phyloP scores from a whole-genome alignment of 192 early-diverging fungal genomes.

The Rhizophagus sp. region DNA sequence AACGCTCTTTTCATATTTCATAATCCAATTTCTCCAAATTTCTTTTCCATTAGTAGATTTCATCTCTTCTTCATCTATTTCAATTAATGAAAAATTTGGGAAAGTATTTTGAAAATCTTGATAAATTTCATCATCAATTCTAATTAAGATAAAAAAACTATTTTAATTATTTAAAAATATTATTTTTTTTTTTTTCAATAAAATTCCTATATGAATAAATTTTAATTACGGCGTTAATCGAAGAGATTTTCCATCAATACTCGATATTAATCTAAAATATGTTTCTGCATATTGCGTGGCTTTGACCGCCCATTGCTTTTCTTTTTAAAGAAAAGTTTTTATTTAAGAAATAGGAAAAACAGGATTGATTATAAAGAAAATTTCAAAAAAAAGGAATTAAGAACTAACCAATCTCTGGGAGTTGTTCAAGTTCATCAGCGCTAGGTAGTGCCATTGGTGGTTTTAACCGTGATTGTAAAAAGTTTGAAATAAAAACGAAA shows the following conservation, averaged over 20 bases:
- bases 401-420: background rate
- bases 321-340: slow-evolving; percentile 39
- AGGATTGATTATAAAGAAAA: background rate
- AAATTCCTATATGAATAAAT: background rate
- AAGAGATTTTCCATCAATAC: slow-evolving; percentile 72
- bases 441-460: background rate
- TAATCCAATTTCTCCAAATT: slow-evolving; percentile 88
- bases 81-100: slow-evolving; percentile 64
- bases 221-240: slow-evolving; percentile 75
- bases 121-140: slow-evolving; percentile 85
- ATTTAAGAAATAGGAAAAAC: background rate
- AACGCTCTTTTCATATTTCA: slow-evolving; percentile 83
- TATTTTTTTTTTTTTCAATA: background rate
- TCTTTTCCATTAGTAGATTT: slow-evolving; percentile 80
- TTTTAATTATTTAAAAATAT: background rate
- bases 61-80: slow-evolving; percentile 82
- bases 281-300: slow-evolving; percentile 95
- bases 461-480: background rate
- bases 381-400: background rate
- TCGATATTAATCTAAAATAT: slow-evolving; percentile 80
- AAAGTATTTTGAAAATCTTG: slow-evolving; percentile 75
- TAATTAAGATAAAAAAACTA: slow-evolving; percentile 28
- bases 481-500: background rate
- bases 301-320: slow-evolving; percentile 96
- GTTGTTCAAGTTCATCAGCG: background rate